Base-by-base conservation (phyloP, 1,284 basidiomycete genomes). In the Sphagnurus paluster region DNA sequence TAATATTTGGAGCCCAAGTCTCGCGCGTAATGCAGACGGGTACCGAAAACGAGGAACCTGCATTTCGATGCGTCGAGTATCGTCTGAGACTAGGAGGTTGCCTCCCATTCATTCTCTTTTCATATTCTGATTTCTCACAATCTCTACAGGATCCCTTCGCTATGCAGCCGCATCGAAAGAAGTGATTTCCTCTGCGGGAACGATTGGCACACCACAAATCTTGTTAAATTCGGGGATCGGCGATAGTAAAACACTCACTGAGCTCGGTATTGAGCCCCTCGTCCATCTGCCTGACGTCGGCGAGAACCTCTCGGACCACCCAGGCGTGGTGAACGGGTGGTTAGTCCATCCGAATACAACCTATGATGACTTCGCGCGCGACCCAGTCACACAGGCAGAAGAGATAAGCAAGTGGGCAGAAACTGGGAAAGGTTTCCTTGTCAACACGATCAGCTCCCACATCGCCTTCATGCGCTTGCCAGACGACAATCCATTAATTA, bases 171-270 rank as follows among this genome's bases (percentile, higher is more conserved):
- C 60, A 2, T 48, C 51, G 21, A 60, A 58, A 26, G 58, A 60
- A 39, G 56, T 64, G 11, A 55, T 65, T 20, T 28, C 63, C 1
- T 58, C 59, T 8, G 56, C 53, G 7, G 63, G 63, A 6, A 33
- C 57, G 2, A 49, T 64, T 16, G 59, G 59, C 2, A 63, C 59
- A 1, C 61, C 62, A 0, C 56, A 59, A 3, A 54, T 65, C 13
- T 45, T 65, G 7, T 34, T 62, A n/a, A 53, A 62, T 42, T 63
- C 61, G 2, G 64, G 64, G 0, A 57, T 66, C 23, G 64, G 63
- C 2, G 58, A 63, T 34, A n/a, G 40, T 33, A 35, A 44, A 11
- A 46, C 55, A 13, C 55, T 64, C 16, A 20, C 28, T 5, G 21
- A 30, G 3, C 46, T 55, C 23, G 61, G 58, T 13, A 55, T 66